These are phyloP conservation scores for Pleurotus ostreatus DNA, from an alignment of 768 basidiomycete species.

Conservation along the genomic window DNA sequence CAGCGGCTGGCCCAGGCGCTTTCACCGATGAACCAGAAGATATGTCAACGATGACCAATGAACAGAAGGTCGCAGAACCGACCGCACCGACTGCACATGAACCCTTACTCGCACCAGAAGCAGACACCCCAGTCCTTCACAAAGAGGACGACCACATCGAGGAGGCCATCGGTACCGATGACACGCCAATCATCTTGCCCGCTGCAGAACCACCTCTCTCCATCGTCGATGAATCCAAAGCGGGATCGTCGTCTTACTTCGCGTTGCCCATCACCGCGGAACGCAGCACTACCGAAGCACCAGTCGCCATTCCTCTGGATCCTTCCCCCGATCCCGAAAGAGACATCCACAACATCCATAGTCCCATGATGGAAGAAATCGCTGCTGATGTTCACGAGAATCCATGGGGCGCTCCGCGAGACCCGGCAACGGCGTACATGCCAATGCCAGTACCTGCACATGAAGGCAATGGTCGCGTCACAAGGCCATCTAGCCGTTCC, in stretches of 20 bases:
- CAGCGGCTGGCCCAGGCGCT: conserved; percentile 42
- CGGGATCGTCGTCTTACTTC: conserved; percentile 19
- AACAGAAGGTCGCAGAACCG: not conserved
- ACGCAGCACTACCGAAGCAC: conserved; percentile 11
- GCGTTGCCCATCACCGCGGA: conserved; percentile 22
- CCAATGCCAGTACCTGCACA: not conserved
- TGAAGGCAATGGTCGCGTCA: not conserved
- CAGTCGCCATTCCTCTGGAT: conserved; percentile 1
- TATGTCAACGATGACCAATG: not conserved
- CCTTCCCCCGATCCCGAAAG: conserved; percentile 4
- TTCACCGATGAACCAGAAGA: conserved; percentile 51
- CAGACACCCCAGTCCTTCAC: not conserved
- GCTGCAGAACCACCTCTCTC: conserved; percentile 16
- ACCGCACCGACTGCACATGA: not conserved
- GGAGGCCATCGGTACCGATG: conserved; percentile 8
- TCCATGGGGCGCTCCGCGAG: not conserved
- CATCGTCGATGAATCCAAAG: conserved; percentile 17
- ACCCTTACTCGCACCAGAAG: conserved; percentile 4
- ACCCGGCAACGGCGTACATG: not conserved
- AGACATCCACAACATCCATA: not conserved
- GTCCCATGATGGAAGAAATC: not conserved
- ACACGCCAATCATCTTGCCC: conserved; percentile 5
- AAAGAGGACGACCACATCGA: conserved; percentile 4
- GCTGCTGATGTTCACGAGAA: conserved; percentile 1
- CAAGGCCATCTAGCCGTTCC: conserved; percentile 2